phyloP scores from a whole-genome alignment of 2,329 filamentous ascomycete species.

The Clonostachys sp. region DNA sequence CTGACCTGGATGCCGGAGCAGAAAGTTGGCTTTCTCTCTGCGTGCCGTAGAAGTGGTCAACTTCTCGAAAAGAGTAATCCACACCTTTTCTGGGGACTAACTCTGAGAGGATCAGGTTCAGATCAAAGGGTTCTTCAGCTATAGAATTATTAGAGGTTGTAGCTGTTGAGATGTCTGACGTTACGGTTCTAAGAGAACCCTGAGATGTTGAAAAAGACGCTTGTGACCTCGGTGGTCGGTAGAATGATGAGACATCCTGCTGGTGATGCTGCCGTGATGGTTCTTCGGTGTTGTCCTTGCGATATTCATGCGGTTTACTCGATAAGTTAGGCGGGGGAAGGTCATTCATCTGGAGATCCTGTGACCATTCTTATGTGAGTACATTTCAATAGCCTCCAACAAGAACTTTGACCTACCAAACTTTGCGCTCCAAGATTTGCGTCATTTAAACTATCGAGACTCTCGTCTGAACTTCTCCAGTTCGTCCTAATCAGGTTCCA shows the following conservation, averaged over 20 bases:
- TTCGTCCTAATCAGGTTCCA: neutral
- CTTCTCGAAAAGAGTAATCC: neutral
- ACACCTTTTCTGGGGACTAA: neutral
- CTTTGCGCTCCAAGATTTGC: neutral
- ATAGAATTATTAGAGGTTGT: slow-evolving; percentile 29
- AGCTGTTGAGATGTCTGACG: slow-evolving; percentile 1
- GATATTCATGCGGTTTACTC: no score
- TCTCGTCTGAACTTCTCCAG: neutral
- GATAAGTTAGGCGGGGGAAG: no score
- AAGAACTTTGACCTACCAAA: neutral
- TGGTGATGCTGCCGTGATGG: neutral
- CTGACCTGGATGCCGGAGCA: no score
- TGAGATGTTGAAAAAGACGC: slow-evolving; percentile 26
- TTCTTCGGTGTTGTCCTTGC: no score
- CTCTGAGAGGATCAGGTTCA: neutral
- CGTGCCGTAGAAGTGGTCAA: neutral
- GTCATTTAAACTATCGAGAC: neutral
- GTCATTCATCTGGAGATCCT: neutral
- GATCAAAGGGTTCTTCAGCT: neutral
- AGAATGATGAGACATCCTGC: neutral
- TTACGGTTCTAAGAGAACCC: neutral
- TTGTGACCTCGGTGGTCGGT: slow-evolving; percentile 19
- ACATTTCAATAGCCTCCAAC: neutral
- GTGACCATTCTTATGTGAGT: neutral
- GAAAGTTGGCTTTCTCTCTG: neutral